Evolutionary conservation across 495 filamentous ascomycete genomes (phyloP), one percentile per base, ranked within the genome.

Genomic region (Polyplosphaeria fusca): DNA sequence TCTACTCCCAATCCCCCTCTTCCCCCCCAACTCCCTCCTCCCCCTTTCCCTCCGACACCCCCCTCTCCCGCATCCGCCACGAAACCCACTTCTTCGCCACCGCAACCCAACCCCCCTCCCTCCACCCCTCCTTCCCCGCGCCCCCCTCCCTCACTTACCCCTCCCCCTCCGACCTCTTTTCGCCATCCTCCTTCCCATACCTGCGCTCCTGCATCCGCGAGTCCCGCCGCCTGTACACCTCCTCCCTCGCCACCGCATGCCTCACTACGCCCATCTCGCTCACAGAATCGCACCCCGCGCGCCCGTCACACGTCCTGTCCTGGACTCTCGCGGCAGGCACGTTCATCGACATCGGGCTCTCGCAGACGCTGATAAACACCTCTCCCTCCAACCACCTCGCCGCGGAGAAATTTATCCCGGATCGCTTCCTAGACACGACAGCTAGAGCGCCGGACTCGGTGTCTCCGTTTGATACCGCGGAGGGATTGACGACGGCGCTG

Each of bases 71-170:
- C 3, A 72, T 86, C 18, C 74, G 77, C 13, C 67, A 71, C 20
- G 85, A 86, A 61, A 76, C 81, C 7, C 65, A 65, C 2, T 70
- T 75, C 0, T 81, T 68, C 42, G 76, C 73, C 7, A 68, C 71
- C 38, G 71, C 76, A 3, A 63, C 67, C 0, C 73, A 82, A 38
- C 75, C 70, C 24, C 71, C 61, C 24, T 72, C 74, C 28, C 73
- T 66, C 1, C 77, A 82, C 12, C 77, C 74, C 0, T 77, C 84
- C 28, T 78, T 82, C 14, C 77, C 74, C 0, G 77, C 85, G 18
- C 76, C 80, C 23, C 59, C 59, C 20, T 38, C 41, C 28, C 46
- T 62, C 41, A 28, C 47, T 5, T 62, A 46, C 40, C 2, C 3
- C 16, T 26, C 44, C 3, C 11, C 18, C 0, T 4, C 5, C 12